Percentiles rank a stretch among this genome's conserved stretches.
These are phyloP conservation scores for Usnea hakonensis DNA, from an alignment of 495 filamentous ascomycete species.

Conservation along the genomic window DNA sequence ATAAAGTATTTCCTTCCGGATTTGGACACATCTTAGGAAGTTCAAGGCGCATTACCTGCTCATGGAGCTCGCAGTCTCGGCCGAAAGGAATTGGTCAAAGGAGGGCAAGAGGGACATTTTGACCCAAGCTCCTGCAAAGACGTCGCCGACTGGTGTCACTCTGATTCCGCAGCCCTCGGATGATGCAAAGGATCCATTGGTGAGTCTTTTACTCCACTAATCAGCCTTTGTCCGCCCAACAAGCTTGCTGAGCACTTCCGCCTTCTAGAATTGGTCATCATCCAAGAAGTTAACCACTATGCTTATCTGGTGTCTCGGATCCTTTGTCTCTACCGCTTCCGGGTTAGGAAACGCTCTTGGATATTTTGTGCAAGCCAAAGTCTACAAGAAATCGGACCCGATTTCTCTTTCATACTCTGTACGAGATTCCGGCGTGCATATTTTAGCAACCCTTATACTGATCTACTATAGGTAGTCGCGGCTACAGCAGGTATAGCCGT, in stretches of 20 bases:
- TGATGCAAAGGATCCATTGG: background rate
- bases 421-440: no score
- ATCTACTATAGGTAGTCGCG: background rate
- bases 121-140: background rate
- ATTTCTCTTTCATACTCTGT: background rate
- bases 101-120: no score
- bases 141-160: background rate
- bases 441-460: no score
- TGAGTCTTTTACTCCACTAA: background rate
- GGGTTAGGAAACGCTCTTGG: constrained; percentile 7
- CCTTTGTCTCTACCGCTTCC: constrained; percentile 5
- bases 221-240: background rate
- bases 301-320: constrained; percentile 2
- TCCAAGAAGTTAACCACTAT: background rate
- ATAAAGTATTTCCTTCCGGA: no score
- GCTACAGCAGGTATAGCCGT: background rate
- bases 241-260: background rate
- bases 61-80: background rate
- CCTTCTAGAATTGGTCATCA: background rate
- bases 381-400: background rate
- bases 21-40: no score
- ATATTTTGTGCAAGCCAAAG: constrained; percentile 7
- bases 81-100: background rate
- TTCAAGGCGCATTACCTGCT: no score
- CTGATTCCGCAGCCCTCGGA: background rate